A percentile compares a stretch with the other conserved stretches of the same genome.
Conservation (phyloP, 2,329 filamentous ascomycete species). For the Pyricularia pennisetigena region DNA sequence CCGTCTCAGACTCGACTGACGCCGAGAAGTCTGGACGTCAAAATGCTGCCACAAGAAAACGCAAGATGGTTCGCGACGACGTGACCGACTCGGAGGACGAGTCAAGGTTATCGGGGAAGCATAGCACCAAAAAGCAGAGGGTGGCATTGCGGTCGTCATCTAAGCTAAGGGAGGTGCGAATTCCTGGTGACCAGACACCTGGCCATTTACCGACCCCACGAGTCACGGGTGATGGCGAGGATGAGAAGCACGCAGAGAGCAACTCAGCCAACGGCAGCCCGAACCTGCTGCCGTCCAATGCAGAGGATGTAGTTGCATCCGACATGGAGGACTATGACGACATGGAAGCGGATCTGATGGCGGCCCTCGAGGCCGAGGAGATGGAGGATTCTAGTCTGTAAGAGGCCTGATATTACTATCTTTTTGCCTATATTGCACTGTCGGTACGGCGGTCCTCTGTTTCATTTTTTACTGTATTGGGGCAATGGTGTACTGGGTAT, state of each 20-base stretch:
- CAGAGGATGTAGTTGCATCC: conserved; percentile 14
- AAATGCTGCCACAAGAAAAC: conserved; percentile 5
- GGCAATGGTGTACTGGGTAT: not conserved
- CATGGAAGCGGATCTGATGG: conserved; percentile 53
- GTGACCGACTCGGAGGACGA: conserved; percentile 3
- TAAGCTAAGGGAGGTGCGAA: conserved; percentile 33
- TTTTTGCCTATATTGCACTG: not conserved
- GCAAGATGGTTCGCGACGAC: conserved; percentile 4
- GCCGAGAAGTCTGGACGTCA: conserved; percentile 10
- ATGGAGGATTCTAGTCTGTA: conserved; percentile 4
- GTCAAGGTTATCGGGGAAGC: conserved; percentile 14
- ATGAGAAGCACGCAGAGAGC: conserved; percentile 17
- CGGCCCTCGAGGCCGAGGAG: conserved; percentile 41
- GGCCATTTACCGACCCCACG: conserved; percentile 30
- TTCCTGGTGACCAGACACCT: conserved; percentile 25
- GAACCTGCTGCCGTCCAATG: no score
- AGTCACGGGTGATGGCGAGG: conserved; percentile 31
- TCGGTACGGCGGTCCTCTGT: not conserved
- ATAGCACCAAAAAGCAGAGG: conserved; percentile 20
- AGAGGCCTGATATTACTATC: not conserved
- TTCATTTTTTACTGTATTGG: not conserved
- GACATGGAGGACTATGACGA: conserved; percentile 41
- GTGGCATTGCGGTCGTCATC: conserved; percentile 29
- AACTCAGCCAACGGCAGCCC: conserved; percentile 7
- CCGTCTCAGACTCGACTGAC: conserved; percentile 5